Conservation (phyloP, 2,329 filamentous ascomycete genomes). For the Verticillium longisporum region DNA sequence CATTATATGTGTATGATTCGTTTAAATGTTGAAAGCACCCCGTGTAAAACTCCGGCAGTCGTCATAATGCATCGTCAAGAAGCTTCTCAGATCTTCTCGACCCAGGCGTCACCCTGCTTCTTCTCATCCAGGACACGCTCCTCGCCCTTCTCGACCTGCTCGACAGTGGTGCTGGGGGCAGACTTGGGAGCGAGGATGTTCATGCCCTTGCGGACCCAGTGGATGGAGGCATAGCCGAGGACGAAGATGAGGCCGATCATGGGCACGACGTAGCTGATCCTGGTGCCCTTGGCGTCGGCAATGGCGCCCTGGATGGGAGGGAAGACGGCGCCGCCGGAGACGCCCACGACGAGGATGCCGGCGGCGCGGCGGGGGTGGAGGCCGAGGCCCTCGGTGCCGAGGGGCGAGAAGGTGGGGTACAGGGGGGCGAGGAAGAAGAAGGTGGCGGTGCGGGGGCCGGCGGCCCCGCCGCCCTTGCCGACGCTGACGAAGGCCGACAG, state of each 20-base stretch:
- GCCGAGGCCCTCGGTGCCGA: slow-evolving; percentile 54
- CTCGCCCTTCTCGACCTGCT: slow-evolving; percentile 3
- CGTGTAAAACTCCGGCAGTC: not conserved
- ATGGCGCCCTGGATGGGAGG: slow-evolving; percentile 45
- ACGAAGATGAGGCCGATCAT: slow-evolving; percentile 33
- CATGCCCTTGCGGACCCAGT: slow-evolving; percentile 23
- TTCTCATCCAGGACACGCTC: not conserved
- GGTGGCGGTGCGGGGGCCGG: slow-evolving; percentile 46
- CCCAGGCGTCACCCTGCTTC: not conserved
- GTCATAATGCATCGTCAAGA: not conserved
- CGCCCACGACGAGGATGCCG: slow-evolving; percentile 51
- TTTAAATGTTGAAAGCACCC: no score
- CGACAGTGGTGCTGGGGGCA: slow-evolving; percentile 11
- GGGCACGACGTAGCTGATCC: slow-evolving; percentile 35
- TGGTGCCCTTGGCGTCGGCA: slow-evolving; percentile 27
- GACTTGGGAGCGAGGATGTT: slow-evolving; percentile 23
- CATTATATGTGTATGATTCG: not conserved
- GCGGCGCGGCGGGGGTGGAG: slow-evolving; percentile 71
- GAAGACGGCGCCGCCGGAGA: slow-evolving; percentile 48
- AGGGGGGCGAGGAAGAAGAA: slow-evolving; percentile 52
- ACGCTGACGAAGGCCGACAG: slow-evolving; percentile 6
- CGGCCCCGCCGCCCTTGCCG: slow-evolving; percentile 41
- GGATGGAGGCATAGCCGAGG: slow-evolving; percentile 19
- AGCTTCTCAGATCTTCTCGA: not conserved
- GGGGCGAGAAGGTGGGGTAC: slow-evolving; percentile 53